Evolutionary conservation across 2,329 filamentous ascomycete species (phyloP).

Genomic region (Clonostachys solani): DNA sequence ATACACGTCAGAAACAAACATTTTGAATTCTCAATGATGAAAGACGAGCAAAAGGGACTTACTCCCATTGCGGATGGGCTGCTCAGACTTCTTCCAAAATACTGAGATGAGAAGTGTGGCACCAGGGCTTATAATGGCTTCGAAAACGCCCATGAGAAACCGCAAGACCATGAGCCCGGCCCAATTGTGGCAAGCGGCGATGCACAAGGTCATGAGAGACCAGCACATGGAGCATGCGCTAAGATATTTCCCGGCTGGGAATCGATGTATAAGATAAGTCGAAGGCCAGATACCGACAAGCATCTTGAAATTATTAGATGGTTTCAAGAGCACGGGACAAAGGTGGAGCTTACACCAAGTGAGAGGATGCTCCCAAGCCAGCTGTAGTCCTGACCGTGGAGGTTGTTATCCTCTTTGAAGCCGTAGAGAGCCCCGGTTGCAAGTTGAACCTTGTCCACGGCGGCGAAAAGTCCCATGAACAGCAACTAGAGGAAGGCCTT

Average conservation of each 20-base stretch:
- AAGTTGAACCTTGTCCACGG: conserved; percentile 22
- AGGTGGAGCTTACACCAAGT: conserved; percentile 4
- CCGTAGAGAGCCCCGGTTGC: conserved; percentile 16
- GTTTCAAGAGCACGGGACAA: not conserved
- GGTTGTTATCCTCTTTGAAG: conserved; percentile 9
- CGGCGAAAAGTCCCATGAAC: not conserved
- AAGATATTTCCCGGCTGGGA: not conserved
- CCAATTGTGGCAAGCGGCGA: not conserved
- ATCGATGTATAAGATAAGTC: not conserved
- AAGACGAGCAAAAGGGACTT: not conserved
- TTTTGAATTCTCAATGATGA: not conserved
- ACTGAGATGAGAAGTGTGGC: not conserved
- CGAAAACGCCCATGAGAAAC: not conserved
- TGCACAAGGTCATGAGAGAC: not conserved
- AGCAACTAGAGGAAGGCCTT: not conserved
- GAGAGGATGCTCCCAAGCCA: conserved; percentile 11
- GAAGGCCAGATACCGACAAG: not conserved
- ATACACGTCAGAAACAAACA: not conserved
- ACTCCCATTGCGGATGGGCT: not conserved
- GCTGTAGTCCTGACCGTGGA: conserved; percentile 9
- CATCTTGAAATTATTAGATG: not conserved
- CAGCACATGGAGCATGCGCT: not conserved
- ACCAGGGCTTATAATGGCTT: not conserved
- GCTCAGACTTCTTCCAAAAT: not conserved
- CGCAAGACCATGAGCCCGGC: not conserved